Base-by-base conservation (phyloP, 208 protist species). In the Acanthamoeba sp. region DNA sequence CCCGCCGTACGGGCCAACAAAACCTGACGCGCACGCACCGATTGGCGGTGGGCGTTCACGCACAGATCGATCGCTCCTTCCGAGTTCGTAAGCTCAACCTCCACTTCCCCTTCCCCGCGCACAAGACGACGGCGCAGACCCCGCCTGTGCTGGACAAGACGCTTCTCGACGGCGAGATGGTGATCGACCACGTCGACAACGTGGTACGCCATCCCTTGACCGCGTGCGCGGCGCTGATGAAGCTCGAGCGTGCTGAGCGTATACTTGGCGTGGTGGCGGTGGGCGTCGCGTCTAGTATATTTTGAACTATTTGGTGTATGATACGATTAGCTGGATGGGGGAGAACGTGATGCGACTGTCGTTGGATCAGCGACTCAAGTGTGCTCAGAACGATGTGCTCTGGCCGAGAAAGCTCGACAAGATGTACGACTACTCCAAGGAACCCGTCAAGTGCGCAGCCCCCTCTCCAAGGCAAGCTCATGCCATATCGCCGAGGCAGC, bases 91-190 rank as follows among this genome's bases (percentile, higher is more conserved):
- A 57, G 62, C 45, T 95, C 64, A 50, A 66, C 6, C 32, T 95
- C 38, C 84, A 85, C 42, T 91, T 95, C 64, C 93, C 92, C 22
- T 62, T 42, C 34, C 64, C 59, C 29, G 62, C 59, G 2, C 88
- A 42, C 38, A 69, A 69, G 88, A 52, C 88, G 27, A 78, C 38
- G 9, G 40, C n/a, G 4, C 38, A 36, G 27, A 50, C 48, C 5
- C 57, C 52, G 38, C 73, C 55, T 32, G 59, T 96, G 22, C 76
- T 85, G 0, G 92, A 89, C 55, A 55, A 59, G 36, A 93, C 93
- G 24, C 78, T 94, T 38, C 73, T 96, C 64, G 95, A 96, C 38
- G 95, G 95, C 66, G 95, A 96, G 84, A 45, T 96, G 14, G 93
- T 96, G 29, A 36, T 71, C 50, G 95, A 96, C 38, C n/a, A 32